Conservation (phyloP, 768 basidiomycete genomes). For the Fistulinella prunicolor region DNA sequence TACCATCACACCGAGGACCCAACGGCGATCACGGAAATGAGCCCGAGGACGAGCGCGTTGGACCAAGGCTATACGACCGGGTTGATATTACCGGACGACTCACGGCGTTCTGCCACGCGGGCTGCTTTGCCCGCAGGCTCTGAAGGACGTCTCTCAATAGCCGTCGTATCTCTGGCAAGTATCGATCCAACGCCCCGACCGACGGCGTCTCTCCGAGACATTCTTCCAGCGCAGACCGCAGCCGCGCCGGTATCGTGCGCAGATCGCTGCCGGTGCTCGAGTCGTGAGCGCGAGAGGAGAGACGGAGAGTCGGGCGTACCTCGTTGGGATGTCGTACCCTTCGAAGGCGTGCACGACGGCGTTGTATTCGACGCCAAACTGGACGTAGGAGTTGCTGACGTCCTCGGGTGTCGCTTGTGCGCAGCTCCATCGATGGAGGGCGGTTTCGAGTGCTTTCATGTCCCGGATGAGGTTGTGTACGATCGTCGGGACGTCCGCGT, state of each 20-base stretch:
- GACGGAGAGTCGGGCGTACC: constrained; percentile 43
- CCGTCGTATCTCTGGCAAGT: constrained; percentile 38
- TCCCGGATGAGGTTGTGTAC: constrained; percentile 70
- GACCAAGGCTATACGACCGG: neutral
- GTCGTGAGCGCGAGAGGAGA: too few relatives aligned
- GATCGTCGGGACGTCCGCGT: constrained; percentile 52
- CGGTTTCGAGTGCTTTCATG: constrained; percentile 79
- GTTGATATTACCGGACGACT: constrained; percentile 9
- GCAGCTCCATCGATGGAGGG: constrained; percentile 65
- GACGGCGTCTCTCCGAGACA: constrained; percentile 44
- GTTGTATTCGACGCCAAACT: constrained; percentile 88
- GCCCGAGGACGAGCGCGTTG: neutral
- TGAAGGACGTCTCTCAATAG: constrained; percentile 38
- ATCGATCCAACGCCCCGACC: constrained; percentile 31
- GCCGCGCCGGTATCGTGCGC: constrained; percentile 35
- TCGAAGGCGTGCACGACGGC: constrained; percentile 72
- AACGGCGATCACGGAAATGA: too few relatives aligned
- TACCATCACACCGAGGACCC: too few relatives aligned
- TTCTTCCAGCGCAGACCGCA: constrained; percentile 40
- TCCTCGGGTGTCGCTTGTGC: constrained; percentile 57
- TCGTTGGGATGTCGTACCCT: constrained; percentile 69
- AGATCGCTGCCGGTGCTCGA: constrained; percentile 35
- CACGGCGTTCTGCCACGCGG: constrained; percentile 30
- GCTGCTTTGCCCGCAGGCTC: constrained; percentile 42
- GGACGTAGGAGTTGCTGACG: constrained; percentile 89